These are phyloP conservation scores for Durusdinium trenchii DNA, from an alignment of 73 alveolate species.

Conservation along the genomic window DNA sequence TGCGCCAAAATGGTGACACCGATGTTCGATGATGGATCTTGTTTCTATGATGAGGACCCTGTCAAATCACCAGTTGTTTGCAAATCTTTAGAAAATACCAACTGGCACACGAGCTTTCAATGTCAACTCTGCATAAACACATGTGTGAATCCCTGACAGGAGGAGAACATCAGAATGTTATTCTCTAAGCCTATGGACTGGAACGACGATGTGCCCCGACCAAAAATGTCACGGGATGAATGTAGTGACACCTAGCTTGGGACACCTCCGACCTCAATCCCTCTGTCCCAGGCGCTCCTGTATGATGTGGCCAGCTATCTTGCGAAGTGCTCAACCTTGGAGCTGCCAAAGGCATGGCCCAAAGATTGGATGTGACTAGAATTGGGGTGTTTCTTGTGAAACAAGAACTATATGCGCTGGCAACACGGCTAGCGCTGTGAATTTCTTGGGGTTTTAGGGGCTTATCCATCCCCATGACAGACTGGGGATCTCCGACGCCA, in stretches of 20 bases:
- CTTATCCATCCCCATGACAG: no score
- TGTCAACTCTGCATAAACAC: not conserved
- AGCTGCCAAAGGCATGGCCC: not conserved
- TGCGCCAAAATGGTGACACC: not conserved
- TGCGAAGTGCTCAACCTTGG: not conserved
- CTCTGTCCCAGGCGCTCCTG: not conserved
- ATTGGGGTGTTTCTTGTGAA: not conserved
- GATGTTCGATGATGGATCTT: not conserved
- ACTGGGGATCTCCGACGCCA: no score
- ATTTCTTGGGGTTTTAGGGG: not conserved
- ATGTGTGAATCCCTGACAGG: not conserved
- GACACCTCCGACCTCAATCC: not conserved
- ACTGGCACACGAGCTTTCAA: not conserved
- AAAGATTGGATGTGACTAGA: not conserved
- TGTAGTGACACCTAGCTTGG: not conserved
- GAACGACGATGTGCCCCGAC: not conserved
- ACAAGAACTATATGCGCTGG: not conserved
- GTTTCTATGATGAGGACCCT: not conserved
- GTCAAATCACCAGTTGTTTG: no score
- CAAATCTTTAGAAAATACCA: not conserved
- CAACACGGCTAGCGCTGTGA: not conserved
- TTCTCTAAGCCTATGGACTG: not conserved
- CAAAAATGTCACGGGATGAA: no score
- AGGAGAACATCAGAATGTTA: not conserved
- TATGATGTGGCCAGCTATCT: not conserved